Evolutionary conservation across 805 yeast species (phyloP), one percentile per base, ranked within the genome.

Genomic region (Candida takata): DNA sequence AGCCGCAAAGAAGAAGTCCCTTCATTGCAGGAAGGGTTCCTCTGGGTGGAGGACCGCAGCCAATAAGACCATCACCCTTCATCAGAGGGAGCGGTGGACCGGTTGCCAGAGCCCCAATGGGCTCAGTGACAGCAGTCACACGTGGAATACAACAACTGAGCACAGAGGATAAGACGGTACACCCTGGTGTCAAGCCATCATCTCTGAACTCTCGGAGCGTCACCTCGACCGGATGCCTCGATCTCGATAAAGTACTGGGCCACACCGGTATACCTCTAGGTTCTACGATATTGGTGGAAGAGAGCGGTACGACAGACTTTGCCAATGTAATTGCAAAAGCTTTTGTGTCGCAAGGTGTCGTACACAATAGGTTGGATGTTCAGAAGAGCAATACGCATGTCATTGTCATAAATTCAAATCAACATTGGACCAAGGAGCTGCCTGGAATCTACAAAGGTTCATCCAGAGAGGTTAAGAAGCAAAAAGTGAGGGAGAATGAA

Each of bases 201-300:
- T 54, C 57, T 0, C 58, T 79, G 17, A 79, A 87, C 5, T 79
- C 95, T 3, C 79, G 74, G 37, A 79, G 83, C 1, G 74, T 87
- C 1, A 69, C 81, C 1, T 84, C 97, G 2, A 80, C 95, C 0
- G 97, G 97, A 2, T 70, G 81, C 17, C 54, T 67, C 7, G 88
- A 85, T 51, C 57, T 90, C 16, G 97, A 90, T 56, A 74, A 69
- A 44, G 58, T 84, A 4, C 54, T 90, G 34, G 74, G 72, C 1
- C 97, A 90, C 57, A 81, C 75, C 37, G 98, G 98, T 1, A 55
- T 88, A 12, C 97, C 97, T 2, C 47, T 84, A 10, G 95, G 95
- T 1, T 59, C 67, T 9, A 69, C 83, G 6, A 52, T 87, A 26
- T 55, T 88, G 11, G 54, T 90, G 5, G 90, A 85, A 55, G 97